Percentiles rank a stretch among this genome's conserved stretches.
Conservation (phyloP, 306 rosid species). For the Dalbergia cultrata region DNA sequence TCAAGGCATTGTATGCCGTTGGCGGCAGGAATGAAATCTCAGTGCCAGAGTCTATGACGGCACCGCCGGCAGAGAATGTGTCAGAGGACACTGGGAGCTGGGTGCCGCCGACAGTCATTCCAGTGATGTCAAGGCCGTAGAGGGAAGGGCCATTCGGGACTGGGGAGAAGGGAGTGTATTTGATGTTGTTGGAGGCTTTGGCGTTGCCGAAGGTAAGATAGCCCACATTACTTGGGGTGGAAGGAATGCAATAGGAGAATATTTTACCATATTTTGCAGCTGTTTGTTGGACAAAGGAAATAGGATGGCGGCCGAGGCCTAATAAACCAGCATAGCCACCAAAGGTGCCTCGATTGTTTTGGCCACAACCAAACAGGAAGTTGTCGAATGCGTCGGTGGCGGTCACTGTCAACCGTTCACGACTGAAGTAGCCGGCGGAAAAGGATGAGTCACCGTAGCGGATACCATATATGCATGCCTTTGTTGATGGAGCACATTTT, state of each 20-base stretch:
- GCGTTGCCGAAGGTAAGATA: conserved; percentile 55
- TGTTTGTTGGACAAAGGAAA: conserved; percentile 76
- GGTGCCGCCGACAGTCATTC: conserved; percentile 54
- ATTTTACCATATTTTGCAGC: conserved; percentile 53
- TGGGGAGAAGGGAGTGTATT: conserved; percentile 63
- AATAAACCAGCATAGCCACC: conserved; percentile 68
- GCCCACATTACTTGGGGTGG: conserved; percentile 65
- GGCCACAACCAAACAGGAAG: conserved; percentile 82
- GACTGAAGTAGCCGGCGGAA: conserved; percentile 63
- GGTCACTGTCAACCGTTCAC: conserved; percentile 58
- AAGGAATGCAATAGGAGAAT: conserved; percentile 84
- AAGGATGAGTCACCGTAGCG: conserved; percentile 67
- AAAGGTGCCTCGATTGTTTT: conserved; percentile 70
- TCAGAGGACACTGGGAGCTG: conserved; percentile 51
- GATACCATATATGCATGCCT: conserved; percentile 60
- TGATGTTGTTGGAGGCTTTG: background rate
- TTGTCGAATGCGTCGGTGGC: conserved; percentile 30
- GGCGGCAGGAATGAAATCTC: conserved; percentile 73
- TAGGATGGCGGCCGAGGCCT: conserved; percentile 75
- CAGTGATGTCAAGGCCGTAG: conserved; percentile 60
- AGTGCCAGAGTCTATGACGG: conserved; percentile 82
- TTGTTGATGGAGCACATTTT: conserved; percentile 40
- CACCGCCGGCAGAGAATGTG: conserved; percentile 55
- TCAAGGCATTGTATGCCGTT: conserved; percentile 57
- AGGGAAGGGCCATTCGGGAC: conserved; percentile 38